These are phyloP conservation scores for Ceratocystiopsis brevicomis DNA, from an alignment of 2,329 filamentous ascomycete genomes.

Conservation along the genomic window DNA sequence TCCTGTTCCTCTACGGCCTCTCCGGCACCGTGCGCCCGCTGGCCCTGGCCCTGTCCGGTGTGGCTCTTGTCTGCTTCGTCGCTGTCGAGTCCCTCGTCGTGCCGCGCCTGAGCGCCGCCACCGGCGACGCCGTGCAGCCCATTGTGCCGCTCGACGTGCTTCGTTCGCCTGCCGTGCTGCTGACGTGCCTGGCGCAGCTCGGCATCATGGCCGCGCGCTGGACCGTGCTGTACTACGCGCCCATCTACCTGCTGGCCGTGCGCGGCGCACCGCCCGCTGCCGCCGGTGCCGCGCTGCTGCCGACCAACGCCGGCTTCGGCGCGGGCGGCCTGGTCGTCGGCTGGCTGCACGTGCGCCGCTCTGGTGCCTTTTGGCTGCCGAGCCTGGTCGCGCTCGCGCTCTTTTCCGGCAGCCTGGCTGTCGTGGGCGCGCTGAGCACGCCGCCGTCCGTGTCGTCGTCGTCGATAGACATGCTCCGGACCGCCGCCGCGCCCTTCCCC, in stretches of 20 bases:
- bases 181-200: constrained; percentile 57
- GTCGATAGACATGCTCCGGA: background rate
- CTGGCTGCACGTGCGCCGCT: constrained; percentile 53
- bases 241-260: constrained; percentile 62
- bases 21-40: constrained; percentile 40
- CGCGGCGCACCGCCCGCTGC: constrained; percentile 48
- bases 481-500: constrained; percentile 31
- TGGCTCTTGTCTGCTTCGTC: constrained; percentile 32
- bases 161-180: constrained; percentile 46
- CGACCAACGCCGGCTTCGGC: constrained; percentile 66
- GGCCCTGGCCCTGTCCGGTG: constrained; percentile 40
- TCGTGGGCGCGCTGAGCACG: constrained; percentile 31
- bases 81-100: constrained; percentile 34
- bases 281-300: constrained; percentile 59
- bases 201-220: constrained; percentile 68
- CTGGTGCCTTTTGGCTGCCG: constrained; percentile 53
- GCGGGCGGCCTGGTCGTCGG: constrained; percentile 55
- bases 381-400: constrained; percentile 39
- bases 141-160: constrained; percentile 58
- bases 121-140: constrained; percentile 42
- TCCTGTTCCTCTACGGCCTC: constrained; percentile 52
- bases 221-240: constrained; percentile 63
- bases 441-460: constrained; percentile 21
- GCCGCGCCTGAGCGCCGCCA: constrained; percentile 20
- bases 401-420: constrained; percentile 32